phyloP scores from a whole-genome alignment of 352 stramenopile genomes.

The Globisporangium iwayamae region DNA sequence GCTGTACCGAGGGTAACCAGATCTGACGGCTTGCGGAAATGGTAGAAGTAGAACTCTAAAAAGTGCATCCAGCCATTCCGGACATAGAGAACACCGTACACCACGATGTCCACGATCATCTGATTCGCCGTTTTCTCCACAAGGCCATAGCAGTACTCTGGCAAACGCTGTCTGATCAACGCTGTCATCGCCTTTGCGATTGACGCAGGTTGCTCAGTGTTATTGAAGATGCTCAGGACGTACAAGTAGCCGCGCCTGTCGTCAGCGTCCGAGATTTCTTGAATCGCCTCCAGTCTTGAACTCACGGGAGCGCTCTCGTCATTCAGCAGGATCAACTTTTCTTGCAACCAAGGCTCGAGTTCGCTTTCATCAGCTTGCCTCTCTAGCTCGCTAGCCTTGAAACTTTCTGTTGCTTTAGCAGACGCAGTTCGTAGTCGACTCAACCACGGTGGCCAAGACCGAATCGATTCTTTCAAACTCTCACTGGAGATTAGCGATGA shows the following conservation, averaged over 20 bases:
- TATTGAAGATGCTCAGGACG: slow-evolving; percentile 54
- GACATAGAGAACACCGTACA: slow-evolving; percentile 69
- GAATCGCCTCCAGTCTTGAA: slow-evolving; percentile 53
- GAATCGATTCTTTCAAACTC: slow-evolving; percentile 60
- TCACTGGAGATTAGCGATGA: slow-evolving; percentile 38
- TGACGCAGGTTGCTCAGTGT: slow-evolving; percentile 27
- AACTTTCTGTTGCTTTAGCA: slow-evolving; percentile 16
- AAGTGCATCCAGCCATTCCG: slow-evolving; percentile 82
- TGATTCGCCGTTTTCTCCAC: slow-evolving; percentile 49
- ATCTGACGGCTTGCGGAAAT: slow-evolving; percentile 36
- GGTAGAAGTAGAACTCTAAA: slow-evolving; percentile 73
- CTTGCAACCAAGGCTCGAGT: slow-evolving; percentile 32
- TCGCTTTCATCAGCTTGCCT: not conserved
- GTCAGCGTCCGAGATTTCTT: slow-evolving; percentile 36
- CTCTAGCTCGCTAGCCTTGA: not conserved
- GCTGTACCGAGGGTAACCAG: slow-evolving; percentile 36
- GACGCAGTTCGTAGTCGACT: slow-evolving; percentile 40
- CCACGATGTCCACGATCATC: slow-evolving; percentile 61
- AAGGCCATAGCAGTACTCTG: slow-evolving; percentile 37
- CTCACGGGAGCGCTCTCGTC: slow-evolving; percentile 38
- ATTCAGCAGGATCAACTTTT: slow-evolving; percentile 51
- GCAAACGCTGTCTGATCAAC: slow-evolving; percentile 49
- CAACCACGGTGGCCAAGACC: slow-evolving; percentile 72
- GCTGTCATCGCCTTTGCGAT: slow-evolving; percentile 50
- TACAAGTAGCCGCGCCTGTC: slow-evolving; percentile 55